Base-by-base conservation (phyloP, 2,329 filamentous ascomycete genomes). In the Neofusicoccum sp. region DNA sequence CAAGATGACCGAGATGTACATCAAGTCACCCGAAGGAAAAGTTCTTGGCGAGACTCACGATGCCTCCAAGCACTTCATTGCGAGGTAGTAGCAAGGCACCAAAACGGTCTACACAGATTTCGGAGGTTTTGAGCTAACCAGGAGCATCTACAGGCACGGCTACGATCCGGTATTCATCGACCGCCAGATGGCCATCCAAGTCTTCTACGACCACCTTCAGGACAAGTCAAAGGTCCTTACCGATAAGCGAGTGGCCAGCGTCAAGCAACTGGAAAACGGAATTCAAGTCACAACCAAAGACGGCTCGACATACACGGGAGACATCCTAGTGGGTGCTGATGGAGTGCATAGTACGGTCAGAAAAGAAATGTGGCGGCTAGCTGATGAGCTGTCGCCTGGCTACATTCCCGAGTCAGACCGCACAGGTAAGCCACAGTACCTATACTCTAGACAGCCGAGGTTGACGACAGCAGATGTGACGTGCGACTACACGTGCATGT, bases 171-270 rank as follows among this genome's bases (percentile, higher is more conserved):
- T 61, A 33, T 64, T 61, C 16, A n/a, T 64, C 28, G 44, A 64
- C 36, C 62, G 62, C n/a, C 61, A 63, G 31, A 48, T 59, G 61
- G n/a, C 59, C 14, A n/a, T 59, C 28, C 48, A 68, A 59, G 67
- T 66, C 6, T 47, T 74, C 4, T 70, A 70, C 39, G 63, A 70
- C 7, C 16, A 54, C 36, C 11, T 54, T 4, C 29, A 56, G 29
- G 9, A n/a, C 37, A 56, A 56, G 37, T 4, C 11, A 6, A 56
- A 28, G 31, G 16, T 56, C 4, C 12, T 52, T 9, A 22, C n/a
- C 8, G 16, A 31, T 0, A 63, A 45, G 16, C 14, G 37, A 7
- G 47, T 63, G 22, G n/a, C 22, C 4, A 4, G 31, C 22, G 14
- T 45, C 3, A 16, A 22, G 4, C 7, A 33, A 14, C 9, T 4